Evolutionary conservation across 192 early-diverging fungal species (phyloP), one percentile per base, ranked within the genome.

Genomic region (Mortierella alpina): DNA sequence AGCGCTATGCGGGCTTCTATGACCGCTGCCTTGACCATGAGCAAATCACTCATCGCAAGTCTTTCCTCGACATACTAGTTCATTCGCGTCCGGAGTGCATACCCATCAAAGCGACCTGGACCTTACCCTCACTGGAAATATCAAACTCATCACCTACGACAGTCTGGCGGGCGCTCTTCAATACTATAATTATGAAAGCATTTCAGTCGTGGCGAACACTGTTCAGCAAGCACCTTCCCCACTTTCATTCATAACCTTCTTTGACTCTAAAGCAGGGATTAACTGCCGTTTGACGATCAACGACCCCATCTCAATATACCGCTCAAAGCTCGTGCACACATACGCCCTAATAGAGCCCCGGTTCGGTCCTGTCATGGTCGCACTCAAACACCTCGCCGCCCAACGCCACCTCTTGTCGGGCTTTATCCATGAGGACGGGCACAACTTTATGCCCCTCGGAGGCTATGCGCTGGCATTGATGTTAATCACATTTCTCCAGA

Each of bases 401-500:
- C 69, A 72, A 17, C 55, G 70, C n/a, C 59, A 68, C 47, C 50
- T 80, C 47, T 17, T 63, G 12, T 56, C 59, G 1, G 58, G 58
- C 5, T 75, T 66, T 1, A 41, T 68, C 2, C 52, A 66, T 41
- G 22, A 60, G 41, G 70, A 80, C n/a, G 42, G 44, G 17, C 51
- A 51, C 44, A 45, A 22, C 13, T 42, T 31, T 4, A 49, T 68
- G 50, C 77, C 77, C 4, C 45, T 80, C 5, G 70, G 77, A 7
- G 51, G 69, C 47, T 80, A 80, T 52, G 60, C 77, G 7, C 60
- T 80, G 2, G 69, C 62, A 6, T 40, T 80, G 9, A 72, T 80
- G 77, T 31, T 80, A 42, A 72, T 72, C 22, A 72, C 77, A 3
- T 80, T 80, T 54, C 46, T 80, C 13, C 77, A 80, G 23, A 80